A percentile compares a stretch with the other conserved stretches of the same genome.
Evolutionary conservation across 2,329 filamentous ascomycete genomes (phyloP).

Genomic region (Tolypocladium album): DNA sequence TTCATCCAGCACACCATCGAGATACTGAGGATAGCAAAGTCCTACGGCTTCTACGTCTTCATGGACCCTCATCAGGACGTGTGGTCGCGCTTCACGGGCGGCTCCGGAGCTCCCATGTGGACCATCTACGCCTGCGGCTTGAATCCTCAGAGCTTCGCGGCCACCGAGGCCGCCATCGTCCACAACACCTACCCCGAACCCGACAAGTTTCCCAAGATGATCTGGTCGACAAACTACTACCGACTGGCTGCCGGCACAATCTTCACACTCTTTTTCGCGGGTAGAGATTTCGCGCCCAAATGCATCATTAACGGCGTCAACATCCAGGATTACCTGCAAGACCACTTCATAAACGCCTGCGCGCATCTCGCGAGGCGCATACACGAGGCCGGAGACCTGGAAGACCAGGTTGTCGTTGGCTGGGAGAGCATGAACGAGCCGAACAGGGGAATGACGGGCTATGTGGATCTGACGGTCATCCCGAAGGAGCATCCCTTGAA

Average conservation of each 20-base stretch:
- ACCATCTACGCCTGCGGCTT: conserved; percentile 90
- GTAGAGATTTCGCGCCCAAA: conserved; percentile 85
- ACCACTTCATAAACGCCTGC: conserved; percentile 73
- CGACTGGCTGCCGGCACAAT: conserved; percentile 80
- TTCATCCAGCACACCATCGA: conserved; percentile 89
- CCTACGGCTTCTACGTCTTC: conserved; percentile 91
- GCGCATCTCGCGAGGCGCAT: conserved; percentile 75
- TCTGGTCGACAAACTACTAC: conserved; percentile 96
- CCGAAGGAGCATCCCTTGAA: conserved; percentile 83
- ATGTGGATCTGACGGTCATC: conserved; percentile 68
- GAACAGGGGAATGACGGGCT: conserved; percentile 76
- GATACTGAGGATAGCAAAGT: conserved; percentile 70
- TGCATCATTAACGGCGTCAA: conserved; percentile 91
- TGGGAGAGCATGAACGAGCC: conserved; percentile 98
- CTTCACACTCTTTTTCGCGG: conserved; percentile 90
- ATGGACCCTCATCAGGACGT: conserved; percentile 99
- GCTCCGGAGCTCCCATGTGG: conserved; percentile 95
- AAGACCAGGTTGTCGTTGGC: conserved; percentile 78
- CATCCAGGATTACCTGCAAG: conserved; percentile 89
- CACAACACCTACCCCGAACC: conserved; percentile 89
- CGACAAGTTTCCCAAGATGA: conserved; percentile 90
- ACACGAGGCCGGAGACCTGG: conserved; percentile 79
- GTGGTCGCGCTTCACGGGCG: conserved; percentile 90
- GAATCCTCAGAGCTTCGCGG: conserved; percentile 74
- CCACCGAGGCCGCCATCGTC: conserved; percentile 84